phyloP scores from a whole-genome alignment of 2,329 filamentous ascomycete genomes.

The Talaromyces sp. region DNA sequence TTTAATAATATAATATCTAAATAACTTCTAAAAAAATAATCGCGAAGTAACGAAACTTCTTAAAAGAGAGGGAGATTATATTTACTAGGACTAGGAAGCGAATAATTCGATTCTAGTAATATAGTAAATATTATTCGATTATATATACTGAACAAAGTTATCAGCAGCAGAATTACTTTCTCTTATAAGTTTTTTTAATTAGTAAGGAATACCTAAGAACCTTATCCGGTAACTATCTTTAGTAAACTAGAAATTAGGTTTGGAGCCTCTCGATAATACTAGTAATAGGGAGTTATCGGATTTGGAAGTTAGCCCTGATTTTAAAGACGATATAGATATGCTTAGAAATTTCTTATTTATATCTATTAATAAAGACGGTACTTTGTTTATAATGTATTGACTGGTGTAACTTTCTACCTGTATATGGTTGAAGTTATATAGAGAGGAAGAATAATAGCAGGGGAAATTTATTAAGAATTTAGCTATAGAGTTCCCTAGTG shows the following conservation, averaged over 20 bases:
- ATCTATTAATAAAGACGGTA: conserved; percentile 8
- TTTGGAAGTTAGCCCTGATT: background rate
- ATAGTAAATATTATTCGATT: conserved; percentile 38
- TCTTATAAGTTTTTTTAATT: conserved; percentile 26
- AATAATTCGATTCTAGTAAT: conserved; percentile 32
- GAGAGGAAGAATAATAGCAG: conserved; percentile 28
- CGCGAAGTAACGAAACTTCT: conserved; percentile 29
- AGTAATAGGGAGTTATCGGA: background rate
- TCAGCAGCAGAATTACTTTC: background rate
- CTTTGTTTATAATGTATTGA: conserved; percentile 27
- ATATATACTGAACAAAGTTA: conserved; percentile 24
- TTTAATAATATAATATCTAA: conserved; percentile 12
- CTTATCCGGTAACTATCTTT: conserved; percentile 16
- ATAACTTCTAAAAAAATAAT: conserved; percentile 38
- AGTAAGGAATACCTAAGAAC: conserved; percentile 29
- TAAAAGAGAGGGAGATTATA: conserved; percentile 25
- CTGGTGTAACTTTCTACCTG: conserved; percentile 29
- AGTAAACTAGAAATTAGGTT: background rate
- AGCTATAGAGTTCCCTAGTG: background rate
- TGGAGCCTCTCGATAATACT: background rate
- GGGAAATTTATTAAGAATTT: background rate
- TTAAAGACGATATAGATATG: conserved; percentile 25
- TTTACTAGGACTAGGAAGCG: conserved; percentile 24
- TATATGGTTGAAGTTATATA: conserved; percentile 28
- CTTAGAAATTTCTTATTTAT: conserved; percentile 27